Evolutionary conservation across 2,329 filamentous ascomycete species (phyloP).

Genomic region (Alternaria arborescens): DNA sequence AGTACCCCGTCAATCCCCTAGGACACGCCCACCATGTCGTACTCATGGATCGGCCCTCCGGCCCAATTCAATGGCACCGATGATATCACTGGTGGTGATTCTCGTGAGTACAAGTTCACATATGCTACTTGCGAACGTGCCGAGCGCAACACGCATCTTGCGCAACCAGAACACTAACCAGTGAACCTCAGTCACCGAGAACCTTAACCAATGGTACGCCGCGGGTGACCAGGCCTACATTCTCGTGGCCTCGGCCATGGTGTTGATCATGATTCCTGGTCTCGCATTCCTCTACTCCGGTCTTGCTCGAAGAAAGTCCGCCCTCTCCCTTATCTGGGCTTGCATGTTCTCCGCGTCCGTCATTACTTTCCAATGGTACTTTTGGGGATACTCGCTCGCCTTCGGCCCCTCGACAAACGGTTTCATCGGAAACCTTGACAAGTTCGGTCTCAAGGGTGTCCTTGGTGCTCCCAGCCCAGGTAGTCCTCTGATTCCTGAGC

Average conservation of each 20-base stretch:
- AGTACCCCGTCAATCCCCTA: conserved; percentile 19
- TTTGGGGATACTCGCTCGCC: conserved; percentile 97
- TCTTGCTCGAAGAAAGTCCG: conserved; percentile 96
- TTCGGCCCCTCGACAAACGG: conserved; percentile 86
- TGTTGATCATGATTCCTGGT: conserved; percentile 94
- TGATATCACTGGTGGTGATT: conserved; percentile 74
- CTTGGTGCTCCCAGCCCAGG: conserved; percentile 86
- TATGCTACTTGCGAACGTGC: conserved; percentile 32
- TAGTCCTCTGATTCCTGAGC: conserved; percentile 84
- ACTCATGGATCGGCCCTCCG: conserved; percentile 58
- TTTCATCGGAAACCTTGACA: conserved; percentile 88
- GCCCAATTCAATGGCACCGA: conserved; percentile 63
- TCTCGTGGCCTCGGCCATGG: conserved; percentile 87
- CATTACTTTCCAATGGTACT: conserved; percentile 98
- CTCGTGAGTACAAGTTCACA: conserved; percentile 66
- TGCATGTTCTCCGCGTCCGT: conserved; percentile 93
- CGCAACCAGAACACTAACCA: conserved; percentile 19
- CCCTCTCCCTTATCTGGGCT: conserved; percentile 95
- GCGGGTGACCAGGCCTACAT: conserved; percentile 95
- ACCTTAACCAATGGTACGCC: conserved; percentile 95
- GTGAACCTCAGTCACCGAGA: conserved; percentile 71
- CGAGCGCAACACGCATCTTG: conserved; percentile 17
- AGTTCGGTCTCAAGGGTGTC: conserved; percentile 88
- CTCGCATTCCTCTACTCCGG: conserved; percentile 98
- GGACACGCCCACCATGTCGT: conserved; percentile 54